Evolutionary conservation across 2,329 filamentous ascomycete genomes (phyloP), one percentile per base, ranked within the genome.

Genomic region (Epichloe sp.): DNA sequence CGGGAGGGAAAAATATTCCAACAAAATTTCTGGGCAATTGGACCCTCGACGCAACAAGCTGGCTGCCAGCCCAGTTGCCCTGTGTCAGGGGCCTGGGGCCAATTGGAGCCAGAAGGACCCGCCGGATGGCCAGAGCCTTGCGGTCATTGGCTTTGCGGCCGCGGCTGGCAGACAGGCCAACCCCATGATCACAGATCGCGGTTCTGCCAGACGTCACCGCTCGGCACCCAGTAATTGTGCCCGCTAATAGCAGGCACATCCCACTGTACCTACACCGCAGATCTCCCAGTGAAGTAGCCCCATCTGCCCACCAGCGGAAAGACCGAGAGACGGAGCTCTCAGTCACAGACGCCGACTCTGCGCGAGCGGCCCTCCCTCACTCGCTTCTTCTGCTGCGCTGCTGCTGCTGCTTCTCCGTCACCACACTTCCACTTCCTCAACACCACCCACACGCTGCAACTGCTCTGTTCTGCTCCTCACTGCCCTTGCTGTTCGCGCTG

Each of bases 131-230:
- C 41, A 53, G 56, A 59, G 57, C 56, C 52, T 59, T 55, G 56
- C 52, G 52, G 14, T 64, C 62, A 66, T 65, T 66, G 61, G 63
- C 51, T 41, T 55, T 44, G 48, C 36, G 47, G 49, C 54, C 55
- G 54, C 55, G 53, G 54, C 53, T 58, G 52, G 54, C 49, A 52
- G 52, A 53, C 49, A 52, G 55, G 55, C 55, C 48, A 53, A 51
- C 45, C 56, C 58, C 58, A 54, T 56, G 53, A 55, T 52, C 52
- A 44, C 48, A 38, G 55, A 40, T 31, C 31, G 31, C 31, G 10
- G 31, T 65, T 64, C 60, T 68, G 65, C 65, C 65, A 37, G 10
- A 1, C 0, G 36, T 40, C 50, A 65, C 65, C 65, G 65, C 62
- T 54, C 52, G 53, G 12, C 2, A 31, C 12, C 21, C 26, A 31